Base-by-base conservation (phyloP, 1,284 basidiomycete genomes). In the Ustilago vetiveriae region DNA sequence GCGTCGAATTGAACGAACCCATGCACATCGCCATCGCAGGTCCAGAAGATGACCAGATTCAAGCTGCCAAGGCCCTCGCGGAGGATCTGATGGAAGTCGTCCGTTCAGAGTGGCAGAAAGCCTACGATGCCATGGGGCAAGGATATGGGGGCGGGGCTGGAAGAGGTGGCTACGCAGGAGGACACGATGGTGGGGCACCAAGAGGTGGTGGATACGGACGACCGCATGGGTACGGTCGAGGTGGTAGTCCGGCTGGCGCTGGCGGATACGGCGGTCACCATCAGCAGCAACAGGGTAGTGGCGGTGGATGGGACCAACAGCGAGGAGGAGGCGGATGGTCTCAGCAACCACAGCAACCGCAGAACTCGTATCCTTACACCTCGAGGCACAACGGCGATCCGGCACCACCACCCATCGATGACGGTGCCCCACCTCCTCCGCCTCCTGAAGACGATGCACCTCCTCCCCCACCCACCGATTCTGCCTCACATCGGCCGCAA, bases 1-100 rank as follows among this genome's bases (percentile, higher is more conserved):
- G 93, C 1, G 85, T 88, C 73, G 94, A 98, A 83, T 87, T 88
- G 40, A 90, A 92, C 56, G 94, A 97, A 79, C 91, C 92, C 1
- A 91, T 96, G 88, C 92, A 94, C 82, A 72, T 82, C 26, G 53
- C 66, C 30, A 68, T 79, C 27, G 62, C 72, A 2, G 76, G 79
- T 6, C 79, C 77, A 6, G 78, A 80, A 30, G 74, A 76, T 23
- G 63, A 56, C 10, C 59, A 69, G 57, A 60, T 82, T 30, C 47
- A 67, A 27, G 73, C 67, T 17, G 80, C 76, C 6, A 77, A 73
- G 48, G 53, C 38, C 47, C 54, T 82, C 32, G 76, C 78, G 1
- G 51, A 72, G 17, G 80, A 82, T 39, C 44, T 82, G 26, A 30
- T 82, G 35, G 80, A 81, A 23, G 77, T 76, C 4, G 79, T 82